Conservation (phyloP, 192 early-diverging fungal genomes). For the Ramicandelaber brevisporus region DNA sequence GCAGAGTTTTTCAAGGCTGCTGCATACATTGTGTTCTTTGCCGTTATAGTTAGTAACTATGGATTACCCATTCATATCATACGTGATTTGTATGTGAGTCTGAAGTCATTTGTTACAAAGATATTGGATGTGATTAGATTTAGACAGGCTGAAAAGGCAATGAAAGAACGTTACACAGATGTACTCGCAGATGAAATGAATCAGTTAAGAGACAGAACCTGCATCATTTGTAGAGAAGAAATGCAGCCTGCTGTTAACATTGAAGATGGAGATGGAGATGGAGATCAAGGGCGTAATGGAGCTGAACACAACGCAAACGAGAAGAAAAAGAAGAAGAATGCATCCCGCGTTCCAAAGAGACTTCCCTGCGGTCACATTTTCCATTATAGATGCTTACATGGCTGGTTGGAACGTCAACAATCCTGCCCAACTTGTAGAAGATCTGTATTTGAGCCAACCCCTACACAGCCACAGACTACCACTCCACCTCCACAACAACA, state of each 20-base stretch:
- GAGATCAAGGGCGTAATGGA: constrained; percentile 6
- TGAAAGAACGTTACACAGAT: constrained; percentile 89
- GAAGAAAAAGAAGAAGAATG: constrained; percentile 4
- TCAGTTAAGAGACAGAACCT: constrained; percentile 44
- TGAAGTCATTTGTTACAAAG: constrained; percentile 71
- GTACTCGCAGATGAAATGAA: constrained; percentile 62
- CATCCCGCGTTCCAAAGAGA: constrained; percentile 55
- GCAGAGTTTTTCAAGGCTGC: constrained; percentile 74
- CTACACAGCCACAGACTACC: neutral
- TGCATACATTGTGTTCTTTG: constrained; percentile 73
- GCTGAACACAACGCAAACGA: constrained; percentile 9
- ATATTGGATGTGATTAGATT: constrained; percentile 77
- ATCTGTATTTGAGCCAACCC: constrained; percentile 5
- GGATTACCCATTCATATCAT: constrained; percentile 87
- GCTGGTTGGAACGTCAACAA: constrained; percentile 94
- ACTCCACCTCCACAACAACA: neutral
- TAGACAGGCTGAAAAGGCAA: constrained; percentile 80
- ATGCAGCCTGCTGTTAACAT: constrained; percentile 23
- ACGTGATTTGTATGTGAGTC: constrained; percentile 85
- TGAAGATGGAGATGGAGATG: constrained; percentile 1
- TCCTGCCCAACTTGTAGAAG: constrained; percentile 76
- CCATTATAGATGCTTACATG: constrained; percentile 85
- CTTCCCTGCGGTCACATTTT: constrained; percentile 94
- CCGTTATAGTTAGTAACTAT: constrained; percentile 52
- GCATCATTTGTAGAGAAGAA: constrained; percentile 95